Evolutionary conservation across 805 yeast species (phyloP).

Genomic region (Myxozyma lipomycoides): DNA sequence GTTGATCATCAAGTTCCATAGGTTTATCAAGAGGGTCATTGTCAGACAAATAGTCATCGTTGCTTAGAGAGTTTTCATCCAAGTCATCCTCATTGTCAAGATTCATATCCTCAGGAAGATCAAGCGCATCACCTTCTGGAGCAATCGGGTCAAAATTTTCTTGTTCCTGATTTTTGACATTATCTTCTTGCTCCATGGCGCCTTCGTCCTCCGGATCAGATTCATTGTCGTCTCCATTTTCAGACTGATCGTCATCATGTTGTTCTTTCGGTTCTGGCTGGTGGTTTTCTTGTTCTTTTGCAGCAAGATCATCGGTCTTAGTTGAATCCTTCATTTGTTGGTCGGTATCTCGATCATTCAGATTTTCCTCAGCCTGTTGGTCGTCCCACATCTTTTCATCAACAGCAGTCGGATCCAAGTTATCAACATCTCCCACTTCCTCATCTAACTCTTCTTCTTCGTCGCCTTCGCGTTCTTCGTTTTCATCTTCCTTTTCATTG

Average conservation of each 20-base stretch:
- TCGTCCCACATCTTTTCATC: slow-evolving; percentile 42
- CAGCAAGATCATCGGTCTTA: slow-evolving; percentile 19
- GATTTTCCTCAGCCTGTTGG: slow-evolving; percentile 37
- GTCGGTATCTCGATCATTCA: slow-evolving; percentile 33
- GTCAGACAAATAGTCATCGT: slow-evolving; percentile 37
- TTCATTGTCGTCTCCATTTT: slow-evolving; percentile 36
- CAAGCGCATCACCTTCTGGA: slow-evolving; percentile 81
- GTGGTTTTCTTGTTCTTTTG: slow-evolving; percentile 18
- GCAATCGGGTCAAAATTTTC: slow-evolving; percentile 58
- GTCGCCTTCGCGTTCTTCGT: slow-evolving; percentile 55
- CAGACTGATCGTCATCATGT: slow-evolving; percentile 30
- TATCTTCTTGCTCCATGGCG: slow-evolving; percentile 37
- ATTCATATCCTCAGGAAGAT: slow-evolving; percentile 87
- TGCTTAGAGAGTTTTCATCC: slow-evolving; percentile 42
- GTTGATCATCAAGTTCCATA: slow-evolving; percentile 36
- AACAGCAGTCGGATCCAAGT: slow-evolving; percentile 43
- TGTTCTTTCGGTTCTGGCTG: slow-evolving; percentile 25
- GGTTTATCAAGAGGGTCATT: slow-evolving; percentile 37
- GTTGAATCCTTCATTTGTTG: slow-evolving; percentile 25
- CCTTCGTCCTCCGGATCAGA: slow-evolving; percentile 37
- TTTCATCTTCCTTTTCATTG: slow-evolving; percentile 94
- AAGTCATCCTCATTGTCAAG: slow-evolving; percentile 71
- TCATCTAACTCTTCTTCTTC: slow-evolving; percentile 79
- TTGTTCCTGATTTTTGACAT: slow-evolving; percentile 41
- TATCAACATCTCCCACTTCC: slow-evolving; percentile 40